Conservation (phyloP, 371 early-diverging fungal species). For the Syncephalis plumigaleata region DNA sequence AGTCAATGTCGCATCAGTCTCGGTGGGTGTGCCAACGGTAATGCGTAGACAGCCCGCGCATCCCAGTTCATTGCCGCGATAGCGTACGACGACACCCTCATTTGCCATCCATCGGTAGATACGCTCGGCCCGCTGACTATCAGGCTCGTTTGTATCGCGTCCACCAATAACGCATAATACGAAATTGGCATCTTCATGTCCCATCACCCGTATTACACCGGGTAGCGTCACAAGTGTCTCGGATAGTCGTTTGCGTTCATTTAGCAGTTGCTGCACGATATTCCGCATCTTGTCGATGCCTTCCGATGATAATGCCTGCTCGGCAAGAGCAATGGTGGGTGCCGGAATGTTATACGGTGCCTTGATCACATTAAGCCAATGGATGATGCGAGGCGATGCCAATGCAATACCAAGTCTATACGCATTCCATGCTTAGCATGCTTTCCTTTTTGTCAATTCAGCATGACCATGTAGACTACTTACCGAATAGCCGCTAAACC, state of each 20-base stretch:
- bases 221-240: slow-evolving; percentile 22
- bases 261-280: slow-evolving; percentile 29
- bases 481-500: slow-evolving; percentile 90
- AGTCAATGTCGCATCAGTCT: slow-evolving; percentile 38
- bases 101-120: slow-evolving; percentile 77
- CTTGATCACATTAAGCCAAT: slow-evolving; percentile 85
- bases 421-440: no score
- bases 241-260: slow-evolving; percentile 45
- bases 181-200: slow-evolving; percentile 89
- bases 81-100: slow-evolving; percentile 78
- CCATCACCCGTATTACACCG: slow-evolving; percentile 50
- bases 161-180: slow-evolving; percentile 64
- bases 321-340: slow-evolving; percentile 61
- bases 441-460: background rate
- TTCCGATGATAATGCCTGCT: slow-evolving; percentile 48
- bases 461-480: background rate
- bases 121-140: slow-evolving; percentile 47
- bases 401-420: slow-evolving; percentile 73
- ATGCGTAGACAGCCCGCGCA: slow-evolving; percentile 86
- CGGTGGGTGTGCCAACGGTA: slow-evolving; percentile 78
- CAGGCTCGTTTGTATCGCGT: slow-evolving; percentile 29
- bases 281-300: slow-evolving; percentile 52
- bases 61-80: slow-evolving; percentile 78
- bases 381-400: slow-evolving; percentile 56
- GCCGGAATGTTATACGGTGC: slow-evolving; percentile 95